Evolutionary conservation across 495 filamentous ascomycete species (phyloP).

Genomic region (Penicillium mononematosum): DNA sequence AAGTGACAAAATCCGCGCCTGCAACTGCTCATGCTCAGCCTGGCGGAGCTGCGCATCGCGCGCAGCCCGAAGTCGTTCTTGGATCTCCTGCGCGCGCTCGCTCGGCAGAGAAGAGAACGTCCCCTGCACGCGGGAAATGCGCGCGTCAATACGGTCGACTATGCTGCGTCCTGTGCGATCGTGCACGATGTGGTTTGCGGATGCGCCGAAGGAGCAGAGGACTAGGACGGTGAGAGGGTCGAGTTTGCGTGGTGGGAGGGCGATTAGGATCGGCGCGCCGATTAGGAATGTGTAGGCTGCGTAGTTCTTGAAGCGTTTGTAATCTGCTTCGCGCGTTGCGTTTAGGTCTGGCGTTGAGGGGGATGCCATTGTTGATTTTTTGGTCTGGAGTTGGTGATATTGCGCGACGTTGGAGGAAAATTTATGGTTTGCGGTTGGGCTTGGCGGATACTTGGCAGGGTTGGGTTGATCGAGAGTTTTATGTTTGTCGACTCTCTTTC

Average conservation of each 20-base stretch:
- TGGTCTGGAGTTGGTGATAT: neutral
- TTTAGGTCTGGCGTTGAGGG: conserved; percentile 9
- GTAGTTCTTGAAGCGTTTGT: conserved; percentile 56
- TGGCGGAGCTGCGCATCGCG: conserved; percentile 32
- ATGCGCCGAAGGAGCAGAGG: conserved; percentile 55
- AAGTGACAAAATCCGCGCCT: conserved; percentile 22
- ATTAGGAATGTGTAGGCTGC: conserved; percentile 63
- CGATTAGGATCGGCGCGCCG: conserved; percentile 64
- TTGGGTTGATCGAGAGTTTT: neutral
- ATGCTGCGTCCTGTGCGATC: conserved; percentile 55
- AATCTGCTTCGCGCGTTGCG: conserved; percentile 40
- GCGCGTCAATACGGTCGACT: conserved; percentile 42
- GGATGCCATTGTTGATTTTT: conserved; percentile 17
- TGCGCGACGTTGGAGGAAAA: neutral
- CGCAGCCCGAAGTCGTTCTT: conserved; percentile 39
- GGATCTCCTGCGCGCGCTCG: conserved; percentile 54
- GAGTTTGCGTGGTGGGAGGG: conserved; percentile 78
- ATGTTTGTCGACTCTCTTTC: neutral
- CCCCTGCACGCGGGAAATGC: conserved; percentile 23
- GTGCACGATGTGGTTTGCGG: conserved; percentile 61
- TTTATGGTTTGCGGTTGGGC: neutral
- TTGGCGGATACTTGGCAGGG: neutral
- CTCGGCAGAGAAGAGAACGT: conserved; percentile 46
- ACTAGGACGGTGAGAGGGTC: conserved; percentile 62
- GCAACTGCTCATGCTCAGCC: conserved; percentile 24